Evolutionary conservation across 352 stramenopile species (phyloP), one percentile per base, ranked within the genome.

Genomic region (Globisporangium uncinulatum): DNA sequence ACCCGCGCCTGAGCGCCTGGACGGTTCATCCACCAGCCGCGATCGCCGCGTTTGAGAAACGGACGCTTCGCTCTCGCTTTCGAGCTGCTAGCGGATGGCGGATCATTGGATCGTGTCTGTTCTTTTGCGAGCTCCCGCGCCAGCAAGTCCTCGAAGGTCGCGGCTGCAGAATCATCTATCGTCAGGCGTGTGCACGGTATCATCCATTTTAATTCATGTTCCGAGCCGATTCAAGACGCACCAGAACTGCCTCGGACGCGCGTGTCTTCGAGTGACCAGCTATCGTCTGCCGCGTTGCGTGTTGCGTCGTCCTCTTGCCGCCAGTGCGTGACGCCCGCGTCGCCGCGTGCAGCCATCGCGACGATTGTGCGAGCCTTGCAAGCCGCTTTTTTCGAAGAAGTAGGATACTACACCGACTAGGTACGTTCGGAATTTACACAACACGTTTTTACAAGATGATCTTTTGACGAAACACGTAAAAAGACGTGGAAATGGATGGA

Each of bases 11-110:
- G 74, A 24, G 71, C 70, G 15, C 67, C 70, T 10, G 79, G 76
- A 0, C 67, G 74, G 61, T 76, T 61, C 79, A 90, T 94, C 84
- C 84, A 94, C 84, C 84, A 94, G 0, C 84, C 84, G n/a, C 84
- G 78, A 20, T 83, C 65, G 24, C 82, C 80, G 76, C 73, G 89
- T 48, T 79, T 84, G 6, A 94, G 61, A 53, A 90, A 94, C 43
- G 81, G 59, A 43, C 83, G 84, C 63, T 79, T 86, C 10, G 20
- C 31, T 8, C 34, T 39, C 29, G 14, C 9, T 49, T 15, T 50
- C 17, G 15, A 3, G 34, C 19, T 37, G 6, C n/a, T 29, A 29
- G 17, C 14, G 3, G n/a, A 20, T n/a, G 43, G 5, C 45, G 20
- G 32, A 11, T 56, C 14, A 10, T 43, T 20, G 34, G 19, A 52